These are phyloP conservation scores for Chaetomium strumarium DNA, from an alignment of 2,329 filamentous ascomycete genomes.

Conservation along the genomic window DNA sequence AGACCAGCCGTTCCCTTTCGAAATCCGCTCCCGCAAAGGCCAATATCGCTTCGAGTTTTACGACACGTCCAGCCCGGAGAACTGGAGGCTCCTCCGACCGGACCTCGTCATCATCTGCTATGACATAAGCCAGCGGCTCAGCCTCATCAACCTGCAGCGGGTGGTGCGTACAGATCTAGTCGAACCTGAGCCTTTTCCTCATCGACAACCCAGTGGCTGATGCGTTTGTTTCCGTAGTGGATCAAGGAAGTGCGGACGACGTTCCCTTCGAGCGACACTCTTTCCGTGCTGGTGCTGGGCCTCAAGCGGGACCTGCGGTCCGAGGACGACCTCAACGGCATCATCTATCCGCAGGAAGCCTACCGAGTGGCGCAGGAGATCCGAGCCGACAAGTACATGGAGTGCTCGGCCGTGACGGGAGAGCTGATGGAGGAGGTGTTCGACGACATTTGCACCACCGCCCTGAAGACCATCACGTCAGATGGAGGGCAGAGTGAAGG, in stretches of 20 bases:
- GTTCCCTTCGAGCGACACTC: slow-evolving; percentile 41
- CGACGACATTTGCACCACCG: slow-evolving; percentile 55
- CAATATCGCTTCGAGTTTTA: slow-evolving; percentile 53
- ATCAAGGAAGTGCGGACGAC: slow-evolving; percentile 46
- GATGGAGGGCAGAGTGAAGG: slow-evolving; percentile 50
- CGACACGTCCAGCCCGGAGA: slow-evolving; percentile 53
- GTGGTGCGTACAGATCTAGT: slow-evolving; percentile 38
- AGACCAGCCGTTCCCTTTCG: slow-evolving; percentile 56
- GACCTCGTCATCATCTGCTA: slow-evolving; percentile 56
- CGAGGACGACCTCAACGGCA: slow-evolving; percentile 53
- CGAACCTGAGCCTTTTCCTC: neutral
- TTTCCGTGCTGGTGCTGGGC: slow-evolving; percentile 53
- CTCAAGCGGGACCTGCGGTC: slow-evolving; percentile 56
- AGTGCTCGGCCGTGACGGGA: slow-evolving; percentile 56
- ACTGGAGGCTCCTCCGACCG: slow-evolving; percentile 53
- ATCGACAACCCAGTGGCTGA: neutral
- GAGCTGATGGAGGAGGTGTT: slow-evolving; percentile 53
- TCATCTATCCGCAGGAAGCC: slow-evolving; percentile 56
- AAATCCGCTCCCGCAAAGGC: slow-evolving; percentile 42
- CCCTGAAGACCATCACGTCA: slow-evolving; percentile 41
- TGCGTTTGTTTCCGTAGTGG: slow-evolving; percentile 41
- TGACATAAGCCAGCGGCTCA: slow-evolving; percentile 54
- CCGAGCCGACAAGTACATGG: slow-evolving; percentile 57
- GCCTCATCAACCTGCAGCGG: slow-evolving; percentile 52
- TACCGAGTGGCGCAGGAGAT: slow-evolving; percentile 52